A percentile compares a stretch with the other conserved stretches of the same genome.
These are phyloP conservation scores for Kodamaea nitidulidarum DNA, from an alignment of 805 yeast genomes.

Conservation along the genomic window DNA sequence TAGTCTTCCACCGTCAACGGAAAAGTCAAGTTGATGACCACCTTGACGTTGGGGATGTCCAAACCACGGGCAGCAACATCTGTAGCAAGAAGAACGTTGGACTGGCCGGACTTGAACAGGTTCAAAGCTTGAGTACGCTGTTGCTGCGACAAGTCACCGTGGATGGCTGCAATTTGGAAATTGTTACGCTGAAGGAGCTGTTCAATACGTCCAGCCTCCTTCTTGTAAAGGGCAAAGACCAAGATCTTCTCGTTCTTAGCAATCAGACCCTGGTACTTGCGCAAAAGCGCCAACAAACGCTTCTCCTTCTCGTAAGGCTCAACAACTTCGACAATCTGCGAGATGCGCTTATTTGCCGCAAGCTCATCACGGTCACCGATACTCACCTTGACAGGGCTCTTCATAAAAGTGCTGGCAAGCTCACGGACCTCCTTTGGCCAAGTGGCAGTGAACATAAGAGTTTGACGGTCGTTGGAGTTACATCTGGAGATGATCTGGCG, in stretches of 20 bases:
- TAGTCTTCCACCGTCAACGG: constrained; percentile 96
- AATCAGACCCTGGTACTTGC: constrained; percentile 66
- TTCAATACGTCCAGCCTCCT: constrained; percentile 93
- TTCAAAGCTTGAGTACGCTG: constrained; percentile 88
- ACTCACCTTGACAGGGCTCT: constrained; percentile 78
- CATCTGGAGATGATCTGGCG: constrained; percentile 70
- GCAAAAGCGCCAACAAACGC: constrained; percentile 65
- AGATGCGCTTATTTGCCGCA: constrained; percentile 89
- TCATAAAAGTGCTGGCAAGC: constrained; percentile 82
- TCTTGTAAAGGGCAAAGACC: constrained; percentile 91
- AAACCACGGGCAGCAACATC: constrained; percentile 98
- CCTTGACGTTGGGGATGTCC: constrained; percentile 95
- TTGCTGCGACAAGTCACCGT: constrained; percentile 89
- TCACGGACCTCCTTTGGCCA: constrained; percentile 99
- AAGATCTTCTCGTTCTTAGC: constrained; percentile 75
- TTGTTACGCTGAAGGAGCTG: constrained; percentile 67
- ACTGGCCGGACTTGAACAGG: constrained; percentile 75
- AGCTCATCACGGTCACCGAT: constrained; percentile 94
- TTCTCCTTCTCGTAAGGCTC: constrained; percentile 73
- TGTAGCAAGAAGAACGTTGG: constrained; percentile 82
- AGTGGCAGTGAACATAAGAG: constrained; percentile 99
- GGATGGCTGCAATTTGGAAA: constrained; percentile 84
- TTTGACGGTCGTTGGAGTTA: constrained; percentile 59
- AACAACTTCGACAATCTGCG: constrained; percentile 89
- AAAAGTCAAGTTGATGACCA: constrained; percentile 91